Percentiles rank a stretch among this genome's conserved stretches.
These are phyloP conservation scores for Botrytis hyacinthi DNA, from an alignment of 2,329 filamentous ascomycete species.

Conservation along the genomic window DNA sequence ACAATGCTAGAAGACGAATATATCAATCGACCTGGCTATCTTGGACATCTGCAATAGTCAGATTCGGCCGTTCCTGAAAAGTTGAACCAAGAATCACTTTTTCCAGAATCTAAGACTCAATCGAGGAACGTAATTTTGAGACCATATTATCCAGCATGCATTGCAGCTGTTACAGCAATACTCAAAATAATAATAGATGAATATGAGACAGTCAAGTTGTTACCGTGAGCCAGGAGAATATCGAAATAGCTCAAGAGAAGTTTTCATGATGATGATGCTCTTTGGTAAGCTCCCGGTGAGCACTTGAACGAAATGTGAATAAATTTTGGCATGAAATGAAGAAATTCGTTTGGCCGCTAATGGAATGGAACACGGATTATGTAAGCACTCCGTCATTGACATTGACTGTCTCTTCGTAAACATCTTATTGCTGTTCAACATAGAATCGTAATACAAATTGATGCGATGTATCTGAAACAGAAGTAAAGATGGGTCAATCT, in stretches of 20 bases:
- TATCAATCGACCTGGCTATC: not conserved
- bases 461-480: not conserved
- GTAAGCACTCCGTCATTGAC: conserved; percentile 6
- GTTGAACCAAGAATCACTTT: not conserved
- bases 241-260: not conserved
- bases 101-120: not conserved
- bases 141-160: not conserved
- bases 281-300: not conserved
- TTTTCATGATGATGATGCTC: not conserved
- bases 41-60: not conserved
- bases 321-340: not conserved
- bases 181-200: not conserved
- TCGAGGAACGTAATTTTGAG: not conserved
- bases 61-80: not conserved
- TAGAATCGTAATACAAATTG: not conserved
- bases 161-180: not conserved
- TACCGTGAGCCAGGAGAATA: not conserved
- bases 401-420: not conserved
- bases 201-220: not conserved
- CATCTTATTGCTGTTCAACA: not conserved
- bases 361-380: not conserved
- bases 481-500: conserved; percentile 38
- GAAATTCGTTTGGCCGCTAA: not conserved
- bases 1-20: not conserved
- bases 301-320: not conserved